Conservation (phyloP, 176 grass and related monocot genomes). For the Musa troglodytarum region DNA sequence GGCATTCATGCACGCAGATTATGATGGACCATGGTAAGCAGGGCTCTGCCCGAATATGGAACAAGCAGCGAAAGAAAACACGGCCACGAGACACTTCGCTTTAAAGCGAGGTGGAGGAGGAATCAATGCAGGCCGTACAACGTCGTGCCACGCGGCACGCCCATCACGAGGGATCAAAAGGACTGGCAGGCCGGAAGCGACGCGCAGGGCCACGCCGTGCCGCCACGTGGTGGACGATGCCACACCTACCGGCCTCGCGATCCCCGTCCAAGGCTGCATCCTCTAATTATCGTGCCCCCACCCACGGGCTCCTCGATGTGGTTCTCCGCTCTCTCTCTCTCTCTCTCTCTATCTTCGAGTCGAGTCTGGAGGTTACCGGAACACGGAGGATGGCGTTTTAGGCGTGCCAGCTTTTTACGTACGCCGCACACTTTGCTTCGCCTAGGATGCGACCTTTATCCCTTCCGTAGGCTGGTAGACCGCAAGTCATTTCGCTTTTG, state of each 20-base stretch:
- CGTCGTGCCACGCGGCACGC: slow-evolving; percentile 2
- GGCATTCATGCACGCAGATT: not conserved
- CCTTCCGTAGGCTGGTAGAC: slow-evolving; percentile 8
- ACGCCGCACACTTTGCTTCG: slow-evolving; percentile 22
- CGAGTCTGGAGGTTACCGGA: no score
- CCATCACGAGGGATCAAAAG: slow-evolving; percentile 18
- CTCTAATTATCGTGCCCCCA: not conserved
- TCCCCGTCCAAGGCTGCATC: not conserved
- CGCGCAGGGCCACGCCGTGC: not conserved
- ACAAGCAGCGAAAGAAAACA: no score
- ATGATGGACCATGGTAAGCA: not conserved
- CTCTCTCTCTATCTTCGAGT: no score
- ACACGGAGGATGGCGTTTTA: slow-evolving; percentile 11
- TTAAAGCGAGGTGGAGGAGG: not conserved
- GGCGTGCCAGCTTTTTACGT: slow-evolving; percentile 3
- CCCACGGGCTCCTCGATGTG: no score
- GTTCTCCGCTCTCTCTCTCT: no score
- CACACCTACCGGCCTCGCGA: not conserved
- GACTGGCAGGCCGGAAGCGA: not conserved
- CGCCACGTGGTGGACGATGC: not conserved
- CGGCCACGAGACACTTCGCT: not conserved
- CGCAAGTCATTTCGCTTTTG: not conserved
- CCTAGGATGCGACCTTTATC: slow-evolving; percentile 24
- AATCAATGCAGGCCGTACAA: slow-evolving; percentile 23
- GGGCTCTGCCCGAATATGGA: no score